Evolutionary conservation across 2,329 filamentous ascomycete genomes (phyloP).

Genomic region (Colletotrichum euphorbiae): DNA sequence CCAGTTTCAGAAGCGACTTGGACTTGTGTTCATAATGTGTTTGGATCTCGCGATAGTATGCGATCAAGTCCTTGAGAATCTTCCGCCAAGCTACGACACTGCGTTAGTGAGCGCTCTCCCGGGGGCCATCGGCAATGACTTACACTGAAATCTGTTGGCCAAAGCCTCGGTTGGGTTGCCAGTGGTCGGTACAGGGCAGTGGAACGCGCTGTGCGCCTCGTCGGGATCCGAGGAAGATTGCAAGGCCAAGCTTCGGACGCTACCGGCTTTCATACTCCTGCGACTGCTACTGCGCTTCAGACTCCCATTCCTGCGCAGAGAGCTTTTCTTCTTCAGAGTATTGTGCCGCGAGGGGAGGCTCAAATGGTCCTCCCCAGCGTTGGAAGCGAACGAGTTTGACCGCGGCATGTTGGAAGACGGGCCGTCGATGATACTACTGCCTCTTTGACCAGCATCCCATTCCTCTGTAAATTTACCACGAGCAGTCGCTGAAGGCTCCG

Average conservation of each 20-base stretch:
- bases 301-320: constrained; percentile 78
- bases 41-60: constrained; percentile 94
- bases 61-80: constrained; percentile 91
- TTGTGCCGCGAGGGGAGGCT: constrained; percentile 64
- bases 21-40: constrained; percentile 86
- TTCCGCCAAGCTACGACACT: constrained; percentile 83
- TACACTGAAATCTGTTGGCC: constrained; percentile 89
- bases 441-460: constrained; percentile 77
- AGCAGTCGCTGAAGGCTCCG: constrained; percentile 23
- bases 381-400: constrained; percentile 68
- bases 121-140: constrained; percentile 43
- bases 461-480: constrained; percentile 74
- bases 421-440: constrained; percentile 71
- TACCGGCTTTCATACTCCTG: constrained; percentile 85
- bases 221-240: constrained; percentile 76
- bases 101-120: constrained; percentile 2
- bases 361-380: constrained; percentile 58
- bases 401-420: constrained; percentile 64
- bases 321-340: constrained; percentile 90
- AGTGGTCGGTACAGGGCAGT: constrained; percentile 87
- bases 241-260: constrained; percentile 82
- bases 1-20: constrained; percentile 85
- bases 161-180: constrained; percentile 90
- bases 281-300: constrained; percentile 84
- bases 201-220: constrained; percentile 85